Conservation (phyloP, 2,329 filamentous ascomycete genomes). For the Verticillium dahliae region DNA sequence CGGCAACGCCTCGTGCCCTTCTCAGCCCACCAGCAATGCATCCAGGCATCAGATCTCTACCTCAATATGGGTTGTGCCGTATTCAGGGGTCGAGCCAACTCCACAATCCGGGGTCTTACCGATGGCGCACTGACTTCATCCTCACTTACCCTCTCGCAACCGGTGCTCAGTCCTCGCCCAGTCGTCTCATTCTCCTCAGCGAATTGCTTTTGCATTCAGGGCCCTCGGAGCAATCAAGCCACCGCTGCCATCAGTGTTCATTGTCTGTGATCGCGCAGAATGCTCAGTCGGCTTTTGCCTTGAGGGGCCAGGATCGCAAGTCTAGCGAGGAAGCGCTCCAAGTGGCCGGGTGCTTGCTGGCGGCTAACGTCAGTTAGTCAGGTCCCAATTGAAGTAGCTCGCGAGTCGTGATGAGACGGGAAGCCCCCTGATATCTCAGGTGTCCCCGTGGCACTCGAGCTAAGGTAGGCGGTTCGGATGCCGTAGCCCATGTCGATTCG, state of each 20-base stretch:
- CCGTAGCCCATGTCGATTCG: constrained; percentile 3
- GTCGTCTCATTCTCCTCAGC: not conserved
- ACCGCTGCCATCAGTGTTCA: too few species aligned
- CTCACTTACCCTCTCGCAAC: not conserved
- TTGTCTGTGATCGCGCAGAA: not conserved
- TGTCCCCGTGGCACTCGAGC: not conserved
- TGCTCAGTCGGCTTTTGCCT: not conserved
- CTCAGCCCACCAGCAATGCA: not conserved
- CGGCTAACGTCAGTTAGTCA: not conserved
- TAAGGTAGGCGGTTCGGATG: not conserved
- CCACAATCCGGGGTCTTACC: not conserved
- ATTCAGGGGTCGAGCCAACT: not conserved
- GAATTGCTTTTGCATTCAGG: not conserved
- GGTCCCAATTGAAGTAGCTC: not conserved
- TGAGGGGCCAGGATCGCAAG: too few species aligned
- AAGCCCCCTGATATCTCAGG: not conserved
- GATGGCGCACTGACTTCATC: not conserved
- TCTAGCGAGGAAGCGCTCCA: too few species aligned
- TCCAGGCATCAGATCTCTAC: not conserved
- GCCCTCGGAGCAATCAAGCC: not conserved
- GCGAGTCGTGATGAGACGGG: not conserved
- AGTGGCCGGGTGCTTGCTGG: too few species aligned
- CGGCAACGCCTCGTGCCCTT: too few species aligned
- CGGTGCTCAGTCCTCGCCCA: not conserved
- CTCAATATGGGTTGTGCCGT: not conserved